Base-by-base conservation (phyloP, 768 basidiomycete genomes). In the Porpolomopsis calyptriformis region DNA sequence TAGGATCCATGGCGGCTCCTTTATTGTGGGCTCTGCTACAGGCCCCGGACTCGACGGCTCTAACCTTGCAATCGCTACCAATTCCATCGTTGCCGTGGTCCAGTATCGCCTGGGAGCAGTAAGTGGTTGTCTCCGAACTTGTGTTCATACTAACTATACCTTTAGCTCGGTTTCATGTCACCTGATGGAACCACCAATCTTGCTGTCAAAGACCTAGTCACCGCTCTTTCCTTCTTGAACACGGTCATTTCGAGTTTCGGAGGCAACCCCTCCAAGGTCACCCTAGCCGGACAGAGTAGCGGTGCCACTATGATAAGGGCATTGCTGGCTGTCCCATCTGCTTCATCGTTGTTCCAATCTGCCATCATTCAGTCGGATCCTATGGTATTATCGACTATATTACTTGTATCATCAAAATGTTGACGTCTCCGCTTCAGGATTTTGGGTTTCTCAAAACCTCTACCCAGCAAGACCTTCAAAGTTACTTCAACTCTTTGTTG, bases 1-100 rank as follows among this genome's bases (percentile, higher is more conserved):
- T 52, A 85, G 86, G 88, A 71, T 91, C 44, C 91, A 91, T 52
- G 91, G 90, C 8, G 90, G 91, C 18, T 89, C 88, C 0, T 87
- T 85, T 60, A 64, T 76, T 41, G 53, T 67, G 3, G 88, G 91
- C 5, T 81, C 81, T 31, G 80, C 84, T 3, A 80, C 77, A 7
- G 76, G 67, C 20, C 72, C 83, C 11, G 85, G 80, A 24, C 64
- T 94, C 9, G 85, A 90, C 59, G 89, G 86, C 1, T 82, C 84
- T 5, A 74, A 71, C 3, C 74, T 92, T 12, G 87, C 88, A 1
- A 56, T 71, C 20, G 73, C 76, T 1, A 83, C 83, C 4, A 70
- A 77, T 39, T 81, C 86, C 4, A 80, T 92, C 46, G 85, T 92
- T 14, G 81, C 80, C 6, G 80, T 87, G 12, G 67, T 89, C 22